Evolutionary conservation across 345 rosid species (phyloP).

Genomic region (Salix dunnii): DNA sequence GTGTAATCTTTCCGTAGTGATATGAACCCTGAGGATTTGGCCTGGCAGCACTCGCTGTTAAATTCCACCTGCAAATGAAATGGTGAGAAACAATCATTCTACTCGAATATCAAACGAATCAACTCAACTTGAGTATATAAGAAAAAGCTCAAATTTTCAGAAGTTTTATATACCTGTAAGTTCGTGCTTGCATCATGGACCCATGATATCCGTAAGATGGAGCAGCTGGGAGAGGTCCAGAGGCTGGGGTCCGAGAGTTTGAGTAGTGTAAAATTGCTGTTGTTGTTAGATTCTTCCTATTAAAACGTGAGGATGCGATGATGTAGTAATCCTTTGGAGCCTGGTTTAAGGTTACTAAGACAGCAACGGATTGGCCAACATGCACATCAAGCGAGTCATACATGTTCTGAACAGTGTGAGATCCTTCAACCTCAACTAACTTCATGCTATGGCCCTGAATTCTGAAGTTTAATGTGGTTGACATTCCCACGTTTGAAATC

Average conservation of each 20-base stretch:
- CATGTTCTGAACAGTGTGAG: conserved; percentile 62
- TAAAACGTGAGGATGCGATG: conserved; percentile 66
- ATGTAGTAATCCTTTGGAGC: conserved; percentile 77
- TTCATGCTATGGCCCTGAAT: conserved; percentile 77
- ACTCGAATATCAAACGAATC: not conserved
- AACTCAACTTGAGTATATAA: not conserved
- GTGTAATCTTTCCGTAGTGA: conserved; percentile 66
- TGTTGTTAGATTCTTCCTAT: conserved; percentile 38
- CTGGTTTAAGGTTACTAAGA: conserved; percentile 70
- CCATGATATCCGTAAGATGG: conserved; percentile 48
- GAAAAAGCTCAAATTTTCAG: not conserved
- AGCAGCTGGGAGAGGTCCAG: conserved; percentile 63
- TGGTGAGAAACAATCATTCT: not conserved
- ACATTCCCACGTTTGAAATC: conserved; percentile 76
- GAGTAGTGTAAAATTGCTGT: conserved; percentile 64
- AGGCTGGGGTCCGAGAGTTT: conserved; percentile 50
- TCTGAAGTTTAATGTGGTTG: conserved; percentile 71
- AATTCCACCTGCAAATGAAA: conserved; percentile 60
- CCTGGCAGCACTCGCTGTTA: conserved; percentile 90
- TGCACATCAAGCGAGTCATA: conserved; percentile 88
- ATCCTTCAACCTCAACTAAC: conserved; percentile 90
- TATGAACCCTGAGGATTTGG: conserved; percentile 97
- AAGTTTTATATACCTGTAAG: conserved; percentile 47
- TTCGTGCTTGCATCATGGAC: conserved; percentile 88
- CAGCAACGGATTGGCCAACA: conserved; percentile 78